Evolutionary conservation across 345 rosid species (phyloP), one percentile per base, ranked within the genome.

Genomic region (Trapa incisa): DNA sequence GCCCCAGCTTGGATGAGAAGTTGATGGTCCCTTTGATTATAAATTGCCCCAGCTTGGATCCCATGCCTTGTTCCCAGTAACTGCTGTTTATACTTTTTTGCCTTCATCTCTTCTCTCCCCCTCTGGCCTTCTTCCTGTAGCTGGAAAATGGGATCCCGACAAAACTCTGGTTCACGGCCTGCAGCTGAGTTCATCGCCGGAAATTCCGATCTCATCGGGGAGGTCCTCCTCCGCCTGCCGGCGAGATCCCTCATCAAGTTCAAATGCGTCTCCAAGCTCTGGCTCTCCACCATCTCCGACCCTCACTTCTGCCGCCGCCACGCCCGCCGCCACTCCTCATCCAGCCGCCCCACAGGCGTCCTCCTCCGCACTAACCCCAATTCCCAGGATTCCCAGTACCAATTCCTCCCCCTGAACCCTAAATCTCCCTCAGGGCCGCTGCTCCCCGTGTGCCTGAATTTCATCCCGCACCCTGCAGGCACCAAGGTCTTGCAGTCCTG

Each of bases 401-500:
- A 72, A 14, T 77, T 77, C 48, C 65, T 71, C 56, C 37, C 77
- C 10, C 58, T 77, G 14, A 32, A 58, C 65, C 11, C 41, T 33
- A 37, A 41, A 60, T 37, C 68, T 36, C 56, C 37, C 4, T 54
- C 71, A 4, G 17, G 37, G 3, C 14, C 65, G 43, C 58, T 22
- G 43, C 58, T 22, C 54, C 5, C 17, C 1, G 54, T 14, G 1
- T 50, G 54, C 45, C 79, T 72, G 41, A 64, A 70, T 75, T 75
- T 67, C 67, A 48, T 65, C 32, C 13, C 41, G 54, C 77, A 77
- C 47, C 76, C 71, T 4, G 63, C 75, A 17, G 76, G 73, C 14
- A 60, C 72, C 45, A 76, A 76, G 65, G 71, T 75, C 54, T n/a
- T 75, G 48, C 79, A 80, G 61, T 80, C 83, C 35, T 77, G 74